Evolutionary conservation across 306 rosid species (phyloP).

Genomic region (Begonia masoniana): DNA sequence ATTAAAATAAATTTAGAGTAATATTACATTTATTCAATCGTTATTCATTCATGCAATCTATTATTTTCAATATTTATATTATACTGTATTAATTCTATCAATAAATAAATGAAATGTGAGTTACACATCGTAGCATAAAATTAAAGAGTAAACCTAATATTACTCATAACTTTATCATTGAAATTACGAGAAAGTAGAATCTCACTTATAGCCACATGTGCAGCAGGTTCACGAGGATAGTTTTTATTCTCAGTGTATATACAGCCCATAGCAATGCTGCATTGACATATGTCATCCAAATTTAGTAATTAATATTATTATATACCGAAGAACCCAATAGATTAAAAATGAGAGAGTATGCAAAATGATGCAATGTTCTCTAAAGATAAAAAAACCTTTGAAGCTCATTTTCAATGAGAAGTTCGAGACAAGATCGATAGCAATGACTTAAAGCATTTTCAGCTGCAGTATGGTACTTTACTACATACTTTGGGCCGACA

Average conservation of each 20-base stretch:
- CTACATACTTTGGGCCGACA: slow-evolving; percentile 95
- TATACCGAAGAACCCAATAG: slow-evolving; percentile 7
- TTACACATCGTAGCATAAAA: no score
- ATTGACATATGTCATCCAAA: slow-evolving; percentile 13
- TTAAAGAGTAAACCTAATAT: no score
- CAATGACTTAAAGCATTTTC: slow-evolving; percentile 98
- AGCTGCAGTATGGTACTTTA: slow-evolving; percentile 96
- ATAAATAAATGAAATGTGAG: no score
- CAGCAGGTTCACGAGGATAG: slow-evolving; percentile 99
- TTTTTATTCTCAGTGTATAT: slow-evolving; percentile 85
- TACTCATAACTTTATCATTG: no score
- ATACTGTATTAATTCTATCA: no score
- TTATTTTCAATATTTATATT: no score
- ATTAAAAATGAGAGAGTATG: slow-evolving; percentile 1
- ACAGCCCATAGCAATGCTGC: slow-evolving; percentile 94
- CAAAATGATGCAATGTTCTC: neutral
- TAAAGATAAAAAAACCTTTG: slow-evolving; percentile 35
- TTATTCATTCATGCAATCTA: no score
- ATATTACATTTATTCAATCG: no score
- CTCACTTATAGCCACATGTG: slow-evolving; percentile 98
- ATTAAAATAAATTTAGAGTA: no score
- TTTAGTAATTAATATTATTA: slow-evolving; percentile 10
- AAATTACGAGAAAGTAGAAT: neutral
- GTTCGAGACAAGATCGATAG: slow-evolving; percentile 95
- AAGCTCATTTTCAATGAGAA: slow-evolving; percentile 75